A percentile compares a stretch with the other conserved stretches of the same genome.
Evolutionary conservation across 176 grass and related monocot genomes (phyloP).

Genomic region (Musa acuminata): DNA sequence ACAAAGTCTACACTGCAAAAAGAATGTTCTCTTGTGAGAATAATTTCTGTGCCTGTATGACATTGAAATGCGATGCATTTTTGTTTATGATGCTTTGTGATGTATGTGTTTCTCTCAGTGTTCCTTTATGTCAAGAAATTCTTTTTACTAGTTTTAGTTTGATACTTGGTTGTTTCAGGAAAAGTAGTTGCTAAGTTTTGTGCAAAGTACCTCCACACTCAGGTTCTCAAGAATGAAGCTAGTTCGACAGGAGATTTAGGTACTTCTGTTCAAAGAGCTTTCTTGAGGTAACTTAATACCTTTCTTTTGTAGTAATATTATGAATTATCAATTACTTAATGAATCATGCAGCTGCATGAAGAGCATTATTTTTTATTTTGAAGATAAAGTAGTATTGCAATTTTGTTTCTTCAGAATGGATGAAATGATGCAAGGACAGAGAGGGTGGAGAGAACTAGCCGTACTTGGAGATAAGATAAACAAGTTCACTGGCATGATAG

Average conservation of each 20-base stretch:
- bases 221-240: conserved; percentile 66
- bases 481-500: conserved; percentile 94
- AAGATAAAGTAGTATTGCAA: not conserved
- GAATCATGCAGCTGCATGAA: not conserved
- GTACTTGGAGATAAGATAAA: conserved; percentile 88
- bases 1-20: no score
- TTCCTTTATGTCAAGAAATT: no score
- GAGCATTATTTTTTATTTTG: not conserved
- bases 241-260: conserved; percentile 66
- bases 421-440: conserved; percentile 97
- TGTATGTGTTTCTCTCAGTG: no score
- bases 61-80: no score
- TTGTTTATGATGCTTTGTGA: no score
- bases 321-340: not conserved
- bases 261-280: conserved; percentile 55
- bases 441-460: conserved; percentile 95
- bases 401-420: conserved; percentile 32
- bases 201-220: conserved; percentile 73
- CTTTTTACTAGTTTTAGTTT: not conserved
- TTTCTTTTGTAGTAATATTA: not conserved
- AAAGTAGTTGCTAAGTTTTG: conserved; percentile 96
- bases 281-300: conserved; percentile 51
- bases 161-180: conserved; percentile 39
- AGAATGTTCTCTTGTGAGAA: no score
- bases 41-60: no score